A percentile compares a stretch with the other conserved stretches of the same genome.
Evolutionary conservation across 176 grass and related monocot genomes (phyloP).

Genomic region (Oryza longistaminata): DNA sequence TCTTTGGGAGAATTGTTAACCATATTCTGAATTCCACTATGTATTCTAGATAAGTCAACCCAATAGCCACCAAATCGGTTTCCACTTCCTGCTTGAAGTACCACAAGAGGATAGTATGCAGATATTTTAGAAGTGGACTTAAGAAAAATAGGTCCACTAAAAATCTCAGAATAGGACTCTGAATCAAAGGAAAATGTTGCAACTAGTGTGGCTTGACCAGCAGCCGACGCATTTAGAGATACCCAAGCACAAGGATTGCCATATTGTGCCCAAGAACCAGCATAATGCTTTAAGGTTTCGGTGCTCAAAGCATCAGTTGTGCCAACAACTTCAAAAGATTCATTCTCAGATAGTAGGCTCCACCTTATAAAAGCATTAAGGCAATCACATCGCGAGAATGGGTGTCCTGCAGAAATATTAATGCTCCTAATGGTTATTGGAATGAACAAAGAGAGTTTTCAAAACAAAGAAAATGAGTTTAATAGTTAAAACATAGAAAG

Average conservation of each 20-base stretch:
- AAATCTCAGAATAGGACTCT: conserved; percentile 49
- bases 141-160: conserved; percentile 59
- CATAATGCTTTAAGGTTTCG: conserved; percentile 32
- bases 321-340: conserved; percentile 68
- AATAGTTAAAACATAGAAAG: neutral
- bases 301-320: conserved; percentile 36
- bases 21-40: conserved; percentile 43
- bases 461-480: neutral
- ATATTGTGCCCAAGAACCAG: conserved; percentile 41
- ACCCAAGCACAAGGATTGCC: conserved; percentile 73
- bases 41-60: conserved; percentile 64
- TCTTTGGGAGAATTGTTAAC: conserved; percentile 61
- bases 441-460: conserved; percentile 16
- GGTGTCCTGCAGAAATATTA: conserved; percentile 54
- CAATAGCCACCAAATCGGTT: conserved; percentile 88
- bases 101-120: conserved; percentile 76
- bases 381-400: conserved; percentile 68
- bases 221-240: conserved; percentile 63
- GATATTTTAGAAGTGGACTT: conserved; percentile 70
- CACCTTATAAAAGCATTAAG: conserved; percentile 77
- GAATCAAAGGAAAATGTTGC: conserved; percentile 66
- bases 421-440: conserved; percentile 28
- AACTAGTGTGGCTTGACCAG: conserved; percentile 69
- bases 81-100: conserved; percentile 82
- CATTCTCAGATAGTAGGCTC: conserved; percentile 69